Evolutionary conservation across 768 basidiomycete species (phyloP).

Genomic region (Xerocomellus chrysenteron): DNA sequence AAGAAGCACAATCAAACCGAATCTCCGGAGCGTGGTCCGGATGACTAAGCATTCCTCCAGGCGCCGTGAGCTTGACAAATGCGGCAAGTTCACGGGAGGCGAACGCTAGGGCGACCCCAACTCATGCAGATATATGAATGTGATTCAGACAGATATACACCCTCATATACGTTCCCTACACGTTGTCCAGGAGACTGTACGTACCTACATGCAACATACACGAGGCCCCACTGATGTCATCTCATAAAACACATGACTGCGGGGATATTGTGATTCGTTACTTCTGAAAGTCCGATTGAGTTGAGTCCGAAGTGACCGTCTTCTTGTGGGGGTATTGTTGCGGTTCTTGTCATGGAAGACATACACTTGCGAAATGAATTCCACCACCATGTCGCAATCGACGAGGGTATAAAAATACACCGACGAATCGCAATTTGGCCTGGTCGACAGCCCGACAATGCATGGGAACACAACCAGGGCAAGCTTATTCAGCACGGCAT

Average conservation of each 20-base stretch:
- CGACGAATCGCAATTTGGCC: constrained; percentile 26
- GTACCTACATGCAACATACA: background rate
- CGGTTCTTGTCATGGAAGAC: background rate
- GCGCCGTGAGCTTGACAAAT: background rate
- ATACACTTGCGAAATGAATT: constrained; percentile 3
- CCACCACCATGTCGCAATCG: constrained; percentile 4
- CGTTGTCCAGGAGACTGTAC: background rate
- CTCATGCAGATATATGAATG: background rate
- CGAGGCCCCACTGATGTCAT: constrained; percentile 9
- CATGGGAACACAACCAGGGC: constrained; percentile 1
- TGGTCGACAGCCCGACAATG: constrained; percentile 2
- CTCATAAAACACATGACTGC: background rate
- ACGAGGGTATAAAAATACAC: constrained; percentile 13
- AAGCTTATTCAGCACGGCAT: constrained; percentile 7
- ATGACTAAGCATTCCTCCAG: constrained; percentile 23
- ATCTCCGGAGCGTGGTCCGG: constrained; percentile 9
- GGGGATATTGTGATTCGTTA: constrained; percentile 13
- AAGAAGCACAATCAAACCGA: constrained; percentile 5
- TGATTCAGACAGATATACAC: background rate
- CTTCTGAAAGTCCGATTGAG: too few relatives aligned
- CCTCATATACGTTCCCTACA: background rate
- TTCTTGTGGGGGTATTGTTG: background rate
- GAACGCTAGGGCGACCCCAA: background rate
- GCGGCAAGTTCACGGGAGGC: background rate
- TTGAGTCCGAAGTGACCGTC: background rate